These are phyloP conservation scores for Pseudotsuga menziesii DNA, from an alignment of 75 land plant species.

Conservation along the genomic window DNA sequence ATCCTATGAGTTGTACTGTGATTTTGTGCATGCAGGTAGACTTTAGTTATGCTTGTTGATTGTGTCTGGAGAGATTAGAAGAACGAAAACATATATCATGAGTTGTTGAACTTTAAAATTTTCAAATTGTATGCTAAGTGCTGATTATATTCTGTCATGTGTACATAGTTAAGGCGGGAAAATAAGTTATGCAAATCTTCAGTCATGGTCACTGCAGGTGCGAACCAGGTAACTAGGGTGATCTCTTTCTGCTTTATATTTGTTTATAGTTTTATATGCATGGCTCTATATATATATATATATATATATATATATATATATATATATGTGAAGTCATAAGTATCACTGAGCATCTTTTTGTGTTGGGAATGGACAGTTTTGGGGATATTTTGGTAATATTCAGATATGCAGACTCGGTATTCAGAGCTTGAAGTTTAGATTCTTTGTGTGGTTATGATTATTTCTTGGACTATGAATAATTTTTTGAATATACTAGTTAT, in stretches of 20 bases:
- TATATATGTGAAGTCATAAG: neutral
- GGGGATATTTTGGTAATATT: too few species aligned
- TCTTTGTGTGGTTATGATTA: too few species aligned
- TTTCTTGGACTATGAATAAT: neutral
- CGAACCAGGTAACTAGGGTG: conserved; percentile 75
- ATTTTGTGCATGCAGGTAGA: neutral
- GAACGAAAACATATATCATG: neutral
- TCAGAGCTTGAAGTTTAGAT: too few species aligned
- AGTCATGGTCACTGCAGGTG: conserved; percentile 98
- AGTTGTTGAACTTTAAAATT: neutral
- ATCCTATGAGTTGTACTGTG: neutral
- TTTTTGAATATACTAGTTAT: neutral
- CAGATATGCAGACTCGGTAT: too few species aligned
- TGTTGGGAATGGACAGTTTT: too few species aligned
- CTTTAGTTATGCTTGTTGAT: neutral
- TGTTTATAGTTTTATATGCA: neutral
- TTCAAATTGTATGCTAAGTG: neutral
- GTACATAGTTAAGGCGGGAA: conserved; percentile 57
- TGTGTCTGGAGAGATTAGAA: conserved; percentile 2
- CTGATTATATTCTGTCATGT: conserved; percentile 7
- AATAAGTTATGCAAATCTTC: conserved; percentile 83
- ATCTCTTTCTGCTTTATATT: neutral
- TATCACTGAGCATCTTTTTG: neutral
- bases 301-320: too few species aligned
- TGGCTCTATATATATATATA: neutral